A percentile compares a stretch with the other conserved stretches of the same genome.
Conservation (phyloP, 2,329 filamentous ascomycete genomes). For the Pseudogymnoascus sp. region DNA sequence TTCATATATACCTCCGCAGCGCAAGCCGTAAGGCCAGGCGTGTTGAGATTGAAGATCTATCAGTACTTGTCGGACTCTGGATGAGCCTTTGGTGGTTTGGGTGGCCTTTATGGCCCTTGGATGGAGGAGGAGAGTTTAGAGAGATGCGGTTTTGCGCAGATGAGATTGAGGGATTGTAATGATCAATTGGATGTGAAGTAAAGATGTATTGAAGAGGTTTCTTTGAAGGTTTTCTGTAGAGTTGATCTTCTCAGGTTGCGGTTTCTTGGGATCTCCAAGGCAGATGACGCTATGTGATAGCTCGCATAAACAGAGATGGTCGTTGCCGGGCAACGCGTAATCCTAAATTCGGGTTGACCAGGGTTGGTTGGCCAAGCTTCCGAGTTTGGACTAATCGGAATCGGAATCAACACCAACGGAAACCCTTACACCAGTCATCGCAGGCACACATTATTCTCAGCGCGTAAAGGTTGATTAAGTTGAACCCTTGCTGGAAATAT, state of each 20-base stretch:
- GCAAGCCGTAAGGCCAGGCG: constrained; percentile 77
- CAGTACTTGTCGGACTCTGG: constrained; percentile 41
- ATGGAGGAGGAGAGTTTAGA: neutral
- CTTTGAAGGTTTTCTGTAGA: neutral
- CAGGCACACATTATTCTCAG: constrained; percentile 6
- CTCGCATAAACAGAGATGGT: constrained; percentile 10
- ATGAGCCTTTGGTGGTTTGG: constrained; percentile 20
- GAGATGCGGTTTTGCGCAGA: constrained; percentile 2
- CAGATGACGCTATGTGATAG: constrained; percentile 6
- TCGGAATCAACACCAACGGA: constrained; percentile 3
- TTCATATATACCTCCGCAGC: constrained; percentile 61
- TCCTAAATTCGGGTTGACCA: constrained; percentile 2
- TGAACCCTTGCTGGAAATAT: constrained; percentile 4
- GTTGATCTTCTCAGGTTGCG: constrained; percentile 1
- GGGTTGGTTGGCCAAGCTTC: constrained; percentile 8
- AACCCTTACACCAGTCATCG: constrained; percentile 4
- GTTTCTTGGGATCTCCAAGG: constrained; percentile 7
- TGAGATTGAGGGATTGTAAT: neutral
- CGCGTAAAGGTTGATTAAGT: constrained; percentile 4
- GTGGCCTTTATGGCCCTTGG: neutral
- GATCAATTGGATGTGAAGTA: neutral
- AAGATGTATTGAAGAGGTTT: neutral
- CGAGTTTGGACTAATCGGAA: constrained; percentile 7
- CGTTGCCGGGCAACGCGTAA: constrained; percentile 5
- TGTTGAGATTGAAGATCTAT: constrained; percentile 36